Evolutionary conservation across 2,329 filamentous ascomycete species (phyloP).

Genomic region (Pyrenophora seminiperda): DNA sequence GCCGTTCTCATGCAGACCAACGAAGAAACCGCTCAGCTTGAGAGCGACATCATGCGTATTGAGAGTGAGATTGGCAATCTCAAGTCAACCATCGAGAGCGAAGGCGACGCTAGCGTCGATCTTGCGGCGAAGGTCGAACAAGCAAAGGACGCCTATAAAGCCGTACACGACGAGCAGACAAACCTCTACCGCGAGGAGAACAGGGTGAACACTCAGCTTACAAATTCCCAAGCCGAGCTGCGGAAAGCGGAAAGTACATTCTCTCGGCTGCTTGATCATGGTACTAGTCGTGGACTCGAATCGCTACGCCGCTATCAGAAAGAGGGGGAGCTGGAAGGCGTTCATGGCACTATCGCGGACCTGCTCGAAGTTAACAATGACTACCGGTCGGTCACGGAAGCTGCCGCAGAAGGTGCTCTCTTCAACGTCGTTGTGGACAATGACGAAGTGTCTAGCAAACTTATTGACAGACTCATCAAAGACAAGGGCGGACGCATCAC

Average conservation of each 20-base stretch:
- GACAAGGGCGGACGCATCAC: constrained; percentile 85
- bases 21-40: constrained; percentile 77
- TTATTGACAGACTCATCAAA: constrained; percentile 79
- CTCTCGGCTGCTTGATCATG: constrained; percentile 84
- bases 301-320: constrained; percentile 82
- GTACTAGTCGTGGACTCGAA: constrained; percentile 84
- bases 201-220: constrained; percentile 77
- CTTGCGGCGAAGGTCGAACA: constrained; percentile 75
- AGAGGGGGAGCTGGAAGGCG: constrained; percentile 78
- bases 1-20: constrained; percentile 82
- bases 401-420: constrained; percentile 87
- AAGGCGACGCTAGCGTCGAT: constrained; percentile 73
- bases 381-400: constrained; percentile 88
- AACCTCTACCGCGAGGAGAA: constrained; percentile 87
- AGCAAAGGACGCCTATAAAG: constrained; percentile 78
- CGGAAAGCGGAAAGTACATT: constrained; percentile 78
- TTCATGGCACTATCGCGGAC: constrained; percentile 91
- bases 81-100: constrained; percentile 75
- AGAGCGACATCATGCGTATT: constrained; percentile 71
- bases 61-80: constrained; percentile 75
- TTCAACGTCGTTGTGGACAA: constrained; percentile 97
- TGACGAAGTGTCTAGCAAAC: constrained; percentile 80
- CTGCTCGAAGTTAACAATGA: constrained; percentile 84
- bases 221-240: constrained; percentile 75
- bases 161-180: constrained; percentile 83